Evolutionary conservation across 2,329 filamentous ascomycete species (phyloP).

Genomic region (Microsporum audouinii): DNA sequence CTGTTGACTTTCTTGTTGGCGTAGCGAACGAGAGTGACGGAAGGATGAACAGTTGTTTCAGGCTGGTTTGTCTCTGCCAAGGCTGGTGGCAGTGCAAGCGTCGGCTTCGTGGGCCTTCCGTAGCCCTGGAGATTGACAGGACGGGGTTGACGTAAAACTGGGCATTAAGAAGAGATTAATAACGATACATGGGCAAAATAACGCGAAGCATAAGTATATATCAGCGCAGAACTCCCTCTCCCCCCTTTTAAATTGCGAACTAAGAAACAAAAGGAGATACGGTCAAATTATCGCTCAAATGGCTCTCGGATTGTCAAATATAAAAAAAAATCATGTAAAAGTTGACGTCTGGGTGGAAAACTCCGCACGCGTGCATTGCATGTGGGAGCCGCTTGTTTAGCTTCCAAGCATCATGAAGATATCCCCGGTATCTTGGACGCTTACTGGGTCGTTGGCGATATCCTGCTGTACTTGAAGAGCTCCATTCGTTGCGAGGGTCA

Average conservation of each 20-base stretch:
- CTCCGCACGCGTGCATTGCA: background rate
- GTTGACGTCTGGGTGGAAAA: background rate
- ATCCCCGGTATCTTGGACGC: constrained; percentile 10
- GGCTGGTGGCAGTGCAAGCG: background rate
- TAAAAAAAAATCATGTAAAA: background rate
- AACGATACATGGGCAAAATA: too few relatives aligned
- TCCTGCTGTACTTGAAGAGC: constrained; percentile 53
- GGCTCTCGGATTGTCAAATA: background rate
- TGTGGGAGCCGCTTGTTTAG: background rate
- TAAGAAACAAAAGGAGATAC: background rate
- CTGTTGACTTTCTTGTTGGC: background rate
- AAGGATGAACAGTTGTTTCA: background rate
- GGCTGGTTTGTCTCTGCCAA: background rate
- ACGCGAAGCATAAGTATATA: too few relatives aligned
- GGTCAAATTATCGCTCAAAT: background rate
- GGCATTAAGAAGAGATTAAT: too few relatives aligned
- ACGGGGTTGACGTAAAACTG: background rate
- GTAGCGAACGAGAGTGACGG: too few relatives aligned
- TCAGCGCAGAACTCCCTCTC: too few relatives aligned
- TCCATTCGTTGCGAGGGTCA: constrained; percentile 57
- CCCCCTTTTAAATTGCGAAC: too few relatives aligned
- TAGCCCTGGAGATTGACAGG: too few relatives aligned
- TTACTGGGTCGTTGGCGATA: background rate
- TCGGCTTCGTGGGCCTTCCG: background rate
- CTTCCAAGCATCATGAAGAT: constrained; percentile 3